Percentiles rank a stretch among this genome's conserved stretches.
phyloP scores from a whole-genome alignment of 2,329 filamentous ascomycete genomes.

The Sporothrix globosa region DNA sequence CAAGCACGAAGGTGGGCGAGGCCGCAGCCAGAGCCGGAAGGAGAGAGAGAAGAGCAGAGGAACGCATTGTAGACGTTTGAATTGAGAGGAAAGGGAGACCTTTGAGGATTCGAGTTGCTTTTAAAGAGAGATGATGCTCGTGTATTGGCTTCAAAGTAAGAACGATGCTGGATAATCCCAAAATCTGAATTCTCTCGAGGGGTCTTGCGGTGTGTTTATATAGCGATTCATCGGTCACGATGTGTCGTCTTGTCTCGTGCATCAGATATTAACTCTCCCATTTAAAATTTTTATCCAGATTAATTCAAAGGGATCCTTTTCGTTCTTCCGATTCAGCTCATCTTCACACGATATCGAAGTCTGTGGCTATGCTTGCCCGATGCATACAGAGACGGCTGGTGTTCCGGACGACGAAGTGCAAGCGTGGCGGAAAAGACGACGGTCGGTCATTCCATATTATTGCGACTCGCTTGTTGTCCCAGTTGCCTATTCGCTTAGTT shows the following conservation, averaged over 20 bases:
- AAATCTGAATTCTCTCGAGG: background rate
- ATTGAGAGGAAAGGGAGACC: background rate
- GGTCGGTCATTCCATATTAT: background rate
- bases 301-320: slow-evolving; percentile 4
- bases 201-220: background rate
- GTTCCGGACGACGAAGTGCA: slow-evolving; percentile 29
- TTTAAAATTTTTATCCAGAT: slow-evolving; percentile 14
- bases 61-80: slow-evolving; percentile 42
- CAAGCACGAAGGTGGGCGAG: slow-evolving; percentile 41
- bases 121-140: background rate
- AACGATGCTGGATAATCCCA: background rate
- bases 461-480: background rate
- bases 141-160: background rate
- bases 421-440: background rate
- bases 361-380: slow-evolving; percentile 8
- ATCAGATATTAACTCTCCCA: background rate
- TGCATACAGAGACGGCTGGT: slow-evolving; percentile 11
- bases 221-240: background rate
- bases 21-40: slow-evolving; percentile 46
- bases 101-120: background rate
- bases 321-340: background rate
- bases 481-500: background rate
- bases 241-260: background rate
- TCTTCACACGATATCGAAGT: slow-evolving; percentile 34
- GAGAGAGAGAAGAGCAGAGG: slow-evolving; percentile 40